Conservation (phyloP, 805 yeast species). For the Hanseniaspora occidentalis region DNA sequence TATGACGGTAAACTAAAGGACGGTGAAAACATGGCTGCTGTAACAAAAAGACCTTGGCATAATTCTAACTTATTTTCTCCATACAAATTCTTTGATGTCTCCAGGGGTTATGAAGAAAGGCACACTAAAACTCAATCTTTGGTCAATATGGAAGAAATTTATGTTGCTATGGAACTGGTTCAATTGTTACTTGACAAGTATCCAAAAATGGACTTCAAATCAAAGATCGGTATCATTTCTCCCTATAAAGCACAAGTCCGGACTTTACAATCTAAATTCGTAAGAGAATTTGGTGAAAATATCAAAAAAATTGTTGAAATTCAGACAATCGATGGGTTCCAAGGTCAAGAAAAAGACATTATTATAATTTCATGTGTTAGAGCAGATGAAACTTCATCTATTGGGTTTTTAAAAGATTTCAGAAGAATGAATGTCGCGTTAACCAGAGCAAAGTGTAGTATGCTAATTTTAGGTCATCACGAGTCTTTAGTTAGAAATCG, state of each 20-base stretch:
- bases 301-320: slow-evolving; percentile 65
- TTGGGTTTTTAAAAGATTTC: slow-evolving; percentile 83
- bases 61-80: slow-evolving; percentile 43
- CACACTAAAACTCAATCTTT: slow-evolving; percentile 56
- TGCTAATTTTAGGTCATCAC: slow-evolving; percentile 84
- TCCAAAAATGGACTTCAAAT: slow-evolving; percentile 41
- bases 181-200: slow-evolving; percentile 36
- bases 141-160: slow-evolving; percentile 59
- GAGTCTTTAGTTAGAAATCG: slow-evolving; percentile 49
- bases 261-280: slow-evolving; percentile 44
- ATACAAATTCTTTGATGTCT: slow-evolving; percentile 63
- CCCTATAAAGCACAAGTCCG: slow-evolving; percentile 86
- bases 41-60: slow-evolving; percentile 72
- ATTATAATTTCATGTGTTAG: slow-evolving; percentile 93
- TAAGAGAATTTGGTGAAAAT: slow-evolving; percentile 44
- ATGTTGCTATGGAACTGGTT: slow-evolving; percentile 56
- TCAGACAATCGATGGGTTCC: slow-evolving; percentile 95
- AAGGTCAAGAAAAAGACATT: slow-evolving; percentile 94
- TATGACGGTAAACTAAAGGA: slow-evolving; percentile 61
- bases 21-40: slow-evolving; percentile 57
- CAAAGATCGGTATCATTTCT: slow-evolving; percentile 80
- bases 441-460: slow-evolving; percentile 82
- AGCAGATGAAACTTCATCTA: slow-evolving; percentile 44
- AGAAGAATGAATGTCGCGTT: slow-evolving; percentile 96
- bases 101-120: slow-evolving; percentile 51